A percentile compares a stretch with the other conserved stretches of the same genome.
Evolutionary conservation across 306 rosid species (phyloP).

Genomic region (Fragaria iinumae): DNA sequence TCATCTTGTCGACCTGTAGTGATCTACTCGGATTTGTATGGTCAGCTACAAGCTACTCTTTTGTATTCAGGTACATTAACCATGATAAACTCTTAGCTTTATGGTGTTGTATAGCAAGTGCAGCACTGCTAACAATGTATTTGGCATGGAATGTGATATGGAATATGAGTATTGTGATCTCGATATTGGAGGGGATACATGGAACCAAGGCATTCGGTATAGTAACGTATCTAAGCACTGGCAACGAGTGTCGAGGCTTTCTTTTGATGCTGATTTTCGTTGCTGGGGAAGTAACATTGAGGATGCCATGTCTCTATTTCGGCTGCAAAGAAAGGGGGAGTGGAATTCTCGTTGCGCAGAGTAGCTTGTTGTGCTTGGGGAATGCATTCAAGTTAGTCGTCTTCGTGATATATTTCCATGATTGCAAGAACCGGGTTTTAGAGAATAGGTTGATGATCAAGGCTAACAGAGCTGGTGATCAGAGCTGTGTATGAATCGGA

Average conservation of each 20-base stretch:
- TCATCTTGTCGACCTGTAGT: conserved; percentile 16
- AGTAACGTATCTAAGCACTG: conserved; percentile 42
- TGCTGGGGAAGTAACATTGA: conserved; percentile 38
- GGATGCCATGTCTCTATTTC: conserved; percentile 35
- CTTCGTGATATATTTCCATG: conserved; percentile 51
- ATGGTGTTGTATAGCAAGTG: conserved; percentile 21
- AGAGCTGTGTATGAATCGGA: conserved; percentile 5
- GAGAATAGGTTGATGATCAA: conserved; percentile 47
- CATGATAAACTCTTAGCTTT: not conserved
- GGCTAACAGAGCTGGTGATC: conserved; percentile 2
- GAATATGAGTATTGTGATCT: conserved; percentile 58
- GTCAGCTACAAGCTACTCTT: conserved; percentile 8
- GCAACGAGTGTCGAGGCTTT: conserved; percentile 38
- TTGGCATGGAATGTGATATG: conserved; percentile 55
- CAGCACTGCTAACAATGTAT: conserved; percentile 33
- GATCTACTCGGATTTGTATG: conserved; percentile 18
- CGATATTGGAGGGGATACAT: conserved; percentile 44
- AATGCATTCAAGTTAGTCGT: conserved; percentile 59
- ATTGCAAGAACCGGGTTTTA: conserved; percentile 41
- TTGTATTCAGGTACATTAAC: not conserved
- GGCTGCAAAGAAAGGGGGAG: conserved; percentile 36
- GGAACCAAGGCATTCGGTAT: conserved; percentile 45
- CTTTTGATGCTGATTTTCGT: conserved; percentile 53
- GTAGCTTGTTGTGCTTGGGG: conserved; percentile 38
- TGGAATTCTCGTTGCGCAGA: conserved; percentile 28